phyloP scores from a whole-genome alignment of 148 eudicot genomes.

The Oxyria digyna region DNA sequence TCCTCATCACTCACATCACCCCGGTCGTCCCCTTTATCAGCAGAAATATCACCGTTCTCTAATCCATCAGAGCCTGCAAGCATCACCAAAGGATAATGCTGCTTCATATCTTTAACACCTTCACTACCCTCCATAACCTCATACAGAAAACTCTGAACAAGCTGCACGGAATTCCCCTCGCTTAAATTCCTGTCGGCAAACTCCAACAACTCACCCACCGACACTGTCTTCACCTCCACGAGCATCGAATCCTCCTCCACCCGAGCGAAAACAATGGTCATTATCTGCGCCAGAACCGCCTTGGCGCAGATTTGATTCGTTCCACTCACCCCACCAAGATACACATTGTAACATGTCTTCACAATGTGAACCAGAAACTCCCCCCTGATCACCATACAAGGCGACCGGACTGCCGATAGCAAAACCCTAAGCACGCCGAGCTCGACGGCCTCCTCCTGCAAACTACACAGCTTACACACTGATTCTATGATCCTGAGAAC shows the following conservation, averaged over 20 bases:
- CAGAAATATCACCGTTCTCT: constrained; percentile 13
- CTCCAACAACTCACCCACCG: constrained; percentile 69
- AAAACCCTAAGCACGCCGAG: constrained; percentile 49
- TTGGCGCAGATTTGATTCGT: constrained; percentile 98
- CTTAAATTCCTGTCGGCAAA: constrained; percentile 79
- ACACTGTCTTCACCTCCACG: constrained; percentile 30
- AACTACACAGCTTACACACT: constrained; percentile 42
- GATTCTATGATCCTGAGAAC: constrained; percentile 37
- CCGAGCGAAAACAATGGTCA: constrained; percentile 58
- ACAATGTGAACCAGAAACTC: constrained; percentile 66
- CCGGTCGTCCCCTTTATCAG: constrained; percentile 15
- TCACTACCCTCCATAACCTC: constrained; percentile 58
- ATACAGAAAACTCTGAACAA: constrained; percentile 59
- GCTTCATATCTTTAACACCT: constrained; percentile 17
- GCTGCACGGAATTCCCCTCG: constrained; percentile 75
- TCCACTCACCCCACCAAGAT: constrained; percentile 67
- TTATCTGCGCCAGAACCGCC: constrained; percentile 84
- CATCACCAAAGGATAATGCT: constrained; percentile 4
- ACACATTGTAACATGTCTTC: constrained; percentile 75
- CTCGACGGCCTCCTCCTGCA: constrained; percentile 60
- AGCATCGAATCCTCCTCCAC: constrained; percentile 52
- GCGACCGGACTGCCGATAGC: constrained; percentile 62
- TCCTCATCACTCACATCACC: constrained; percentile 9
- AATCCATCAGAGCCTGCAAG: not conserved
- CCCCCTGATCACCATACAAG: constrained; percentile 39